Conservation (phyloP, 257 asterid species). For the Anisodus tanguticus region DNA sequence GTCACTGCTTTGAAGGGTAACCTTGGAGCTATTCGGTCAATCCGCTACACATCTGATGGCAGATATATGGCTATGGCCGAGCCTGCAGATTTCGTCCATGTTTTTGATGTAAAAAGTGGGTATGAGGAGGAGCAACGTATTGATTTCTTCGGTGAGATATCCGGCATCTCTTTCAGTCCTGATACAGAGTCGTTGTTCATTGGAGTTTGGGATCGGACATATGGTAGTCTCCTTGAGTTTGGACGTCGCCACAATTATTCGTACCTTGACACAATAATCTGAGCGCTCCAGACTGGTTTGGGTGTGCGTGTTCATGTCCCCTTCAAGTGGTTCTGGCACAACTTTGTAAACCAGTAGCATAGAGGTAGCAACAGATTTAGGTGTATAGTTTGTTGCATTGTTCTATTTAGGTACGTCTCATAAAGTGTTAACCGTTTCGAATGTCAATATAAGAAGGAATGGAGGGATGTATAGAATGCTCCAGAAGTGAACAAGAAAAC, state of each 20-base stretch:
- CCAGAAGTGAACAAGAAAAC: slow-evolving; percentile 6
- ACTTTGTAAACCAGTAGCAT: slow-evolving; percentile 24
- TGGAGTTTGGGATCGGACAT: slow-evolving; percentile 85
- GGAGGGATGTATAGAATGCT: slow-evolving; percentile 54
- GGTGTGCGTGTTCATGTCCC: slow-evolving; percentile 24
- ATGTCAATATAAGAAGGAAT: slow-evolving; percentile 32
- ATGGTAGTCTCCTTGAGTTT: slow-evolving; percentile 86
- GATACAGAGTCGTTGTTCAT: slow-evolving; percentile 79
- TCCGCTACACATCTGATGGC: slow-evolving; percentile 83
- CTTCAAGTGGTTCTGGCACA: slow-evolving; percentile 16
- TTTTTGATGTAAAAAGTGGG: slow-evolving; percentile 71
- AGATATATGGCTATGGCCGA: slow-evolving; percentile 94
- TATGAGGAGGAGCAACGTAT: slow-evolving; percentile 76
- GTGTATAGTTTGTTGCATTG: slow-evolving; percentile 30
- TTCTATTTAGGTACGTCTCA: slow-evolving; percentile 26
- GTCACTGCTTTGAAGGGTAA: slow-evolving; percentile 69
- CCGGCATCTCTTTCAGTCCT: slow-evolving; percentile 86
- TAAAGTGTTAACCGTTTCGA: slow-evolving; percentile 2
- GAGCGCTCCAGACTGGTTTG: slow-evolving; percentile 4
- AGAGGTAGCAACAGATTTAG: background rate
- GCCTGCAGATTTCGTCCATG: slow-evolving; percentile 88
- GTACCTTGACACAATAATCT: slow-evolving; percentile 63
- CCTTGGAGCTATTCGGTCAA: slow-evolving; percentile 84
- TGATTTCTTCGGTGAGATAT: slow-evolving; percentile 91
- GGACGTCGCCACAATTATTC: slow-evolving; percentile 68